A percentile compares a stretch with the other conserved stretches of the same genome.
phyloP scores from a whole-genome alignment of 768 basidiomycete genomes.

The Galerina marginata region DNA sequence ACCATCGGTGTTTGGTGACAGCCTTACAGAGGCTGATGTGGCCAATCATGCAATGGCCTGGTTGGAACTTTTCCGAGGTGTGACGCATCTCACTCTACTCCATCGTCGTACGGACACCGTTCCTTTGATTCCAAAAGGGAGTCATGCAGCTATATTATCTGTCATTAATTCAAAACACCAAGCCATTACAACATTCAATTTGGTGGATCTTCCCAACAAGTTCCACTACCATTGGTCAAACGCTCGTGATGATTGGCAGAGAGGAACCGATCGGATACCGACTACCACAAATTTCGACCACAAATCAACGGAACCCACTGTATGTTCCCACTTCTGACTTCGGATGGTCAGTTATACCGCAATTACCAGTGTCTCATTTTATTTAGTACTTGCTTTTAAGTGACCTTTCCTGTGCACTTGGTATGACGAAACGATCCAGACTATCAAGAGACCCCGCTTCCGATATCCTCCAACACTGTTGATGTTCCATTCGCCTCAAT shows the following conservation, averaged over 20 bases:
- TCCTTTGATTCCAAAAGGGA: neutral
- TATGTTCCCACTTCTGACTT: neutral
- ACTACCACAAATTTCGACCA: neutral
- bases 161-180: neutral
- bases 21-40: neutral
- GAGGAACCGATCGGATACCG: neutral
- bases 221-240: slow-evolving; percentile 1
- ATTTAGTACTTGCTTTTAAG: too few relatives aligned
- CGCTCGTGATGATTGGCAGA: neutral
- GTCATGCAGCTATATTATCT: neutral
- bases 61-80: neutral
- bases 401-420: too few relatives aligned
- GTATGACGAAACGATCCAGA: too few relatives aligned
- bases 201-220: neutral
- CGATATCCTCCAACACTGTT: too few relatives aligned
- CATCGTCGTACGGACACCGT: neutral
- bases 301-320: neutral
- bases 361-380: too few relatives aligned
- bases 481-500: too few relatives aligned
- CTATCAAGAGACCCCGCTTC: too few relatives aligned
- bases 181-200: neutral
- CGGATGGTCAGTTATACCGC: too few relatives aligned
- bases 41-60: neutral
- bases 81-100: neutral
- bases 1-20: neutral